Percentiles rank a stretch among this genome's conserved stretches.
Evolutionary conservation across 2,329 filamentous ascomycete genomes (phyloP).

Genomic region (Aureobasidium sp.): DNA sequence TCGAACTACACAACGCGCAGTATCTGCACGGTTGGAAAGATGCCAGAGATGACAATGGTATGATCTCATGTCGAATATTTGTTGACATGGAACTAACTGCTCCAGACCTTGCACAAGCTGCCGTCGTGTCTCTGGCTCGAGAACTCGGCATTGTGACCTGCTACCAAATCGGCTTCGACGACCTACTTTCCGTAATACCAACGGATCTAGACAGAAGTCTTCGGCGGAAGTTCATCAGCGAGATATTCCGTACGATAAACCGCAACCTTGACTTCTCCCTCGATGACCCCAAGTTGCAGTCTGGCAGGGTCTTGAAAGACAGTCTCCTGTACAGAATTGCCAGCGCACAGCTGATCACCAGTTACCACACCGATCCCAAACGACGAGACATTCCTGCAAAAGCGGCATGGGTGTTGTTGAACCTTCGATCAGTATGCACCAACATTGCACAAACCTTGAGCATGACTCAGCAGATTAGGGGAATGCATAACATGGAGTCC

Average conservation of each 20-base stretch:
- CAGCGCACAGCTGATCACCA: slow-evolving; percentile 69
- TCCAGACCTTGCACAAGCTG: slow-evolving; percentile 19
- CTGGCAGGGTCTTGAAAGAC: slow-evolving; percentile 58
- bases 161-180: slow-evolving; percentile 40
- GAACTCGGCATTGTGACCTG: slow-evolving; percentile 27
- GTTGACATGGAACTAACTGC: neutral
- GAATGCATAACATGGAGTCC: slow-evolving; percentile 22
- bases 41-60: neutral
- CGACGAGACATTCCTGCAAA: slow-evolving; percentile 60
- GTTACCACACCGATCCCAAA: slow-evolving; percentile 52
- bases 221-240: slow-evolving; percentile 54
- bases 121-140: slow-evolving; percentile 25
- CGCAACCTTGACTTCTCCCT: slow-evolving; percentile 74
- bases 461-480: slow-evolving; percentile 16
- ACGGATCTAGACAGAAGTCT: slow-evolving; percentile 44
- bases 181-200: slow-evolving; percentile 38
- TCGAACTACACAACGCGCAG: slow-evolving; percentile 35
- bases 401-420: slow-evolving; percentile 64
- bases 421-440: slow-evolving; percentile 54
- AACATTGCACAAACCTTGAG: slow-evolving; percentile 21
- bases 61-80: neutral
- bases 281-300: slow-evolving; percentile 56
- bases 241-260: slow-evolving; percentile 61
- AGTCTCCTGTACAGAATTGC: slow-evolving; percentile 64
- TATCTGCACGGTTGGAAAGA: slow-evolving; percentile 25